Percentiles rank a stretch among this genome's conserved stretches.
These are phyloP conservation scores for Hirschioporus abietinus DNA, from an alignment of 768 basidiomycete genomes.

Conservation along the genomic window DNA sequence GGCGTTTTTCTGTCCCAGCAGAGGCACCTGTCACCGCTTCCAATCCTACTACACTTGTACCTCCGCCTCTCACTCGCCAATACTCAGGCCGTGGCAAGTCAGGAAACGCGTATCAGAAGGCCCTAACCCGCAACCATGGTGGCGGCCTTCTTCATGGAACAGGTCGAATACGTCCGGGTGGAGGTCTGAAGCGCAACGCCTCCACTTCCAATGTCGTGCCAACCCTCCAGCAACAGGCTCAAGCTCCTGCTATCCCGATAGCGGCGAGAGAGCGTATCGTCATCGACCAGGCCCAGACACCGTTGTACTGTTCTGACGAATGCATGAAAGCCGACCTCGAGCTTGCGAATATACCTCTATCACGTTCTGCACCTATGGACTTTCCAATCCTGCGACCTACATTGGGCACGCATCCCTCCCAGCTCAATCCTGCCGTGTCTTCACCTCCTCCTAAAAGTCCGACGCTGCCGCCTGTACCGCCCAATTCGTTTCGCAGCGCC, in stretches of 20 bases:
- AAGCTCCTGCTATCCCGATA: slow-evolving; percentile 20
- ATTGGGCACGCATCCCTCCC: slow-evolving; percentile 35
- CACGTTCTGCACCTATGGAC: slow-evolving; percentile 2
- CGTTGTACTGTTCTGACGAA: slow-evolving; percentile 80
- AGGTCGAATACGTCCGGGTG: slow-evolving; percentile 55
- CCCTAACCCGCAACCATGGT: slow-evolving; percentile 19
- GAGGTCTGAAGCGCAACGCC: slow-evolving; percentile 27
- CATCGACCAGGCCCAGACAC: slow-evolving; percentile 74
- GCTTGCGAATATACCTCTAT: slow-evolving; percentile 36
- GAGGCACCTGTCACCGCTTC: slow-evolving; percentile 16
- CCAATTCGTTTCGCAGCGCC: slow-evolving; percentile 24
- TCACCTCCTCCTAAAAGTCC: slow-evolving; percentile 22
- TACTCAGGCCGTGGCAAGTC: slow-evolving; percentile 26
- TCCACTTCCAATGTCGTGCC: slow-evolving; percentile 23
- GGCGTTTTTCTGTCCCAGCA: slow-evolving; percentile 49
- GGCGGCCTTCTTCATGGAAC: slow-evolving; percentile 64
- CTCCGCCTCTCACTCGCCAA: slow-evolving; percentile 22
- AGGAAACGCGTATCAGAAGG: slow-evolving; percentile 27
- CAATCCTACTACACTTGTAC: slow-evolving; percentile 2
- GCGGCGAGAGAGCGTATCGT: slow-evolving; percentile 48
- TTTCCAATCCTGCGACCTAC: slow-evolving; percentile 22
- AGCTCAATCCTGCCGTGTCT: slow-evolving; percentile 43
- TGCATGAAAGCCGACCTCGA: slow-evolving; percentile 41
- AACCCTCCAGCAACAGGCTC: slow-evolving; percentile 19
- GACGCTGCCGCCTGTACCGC: slow-evolving; percentile 32